phyloP scores from a whole-genome alignment of 2,329 filamentous ascomycete species.

The Verticillium dahliae region DNA sequence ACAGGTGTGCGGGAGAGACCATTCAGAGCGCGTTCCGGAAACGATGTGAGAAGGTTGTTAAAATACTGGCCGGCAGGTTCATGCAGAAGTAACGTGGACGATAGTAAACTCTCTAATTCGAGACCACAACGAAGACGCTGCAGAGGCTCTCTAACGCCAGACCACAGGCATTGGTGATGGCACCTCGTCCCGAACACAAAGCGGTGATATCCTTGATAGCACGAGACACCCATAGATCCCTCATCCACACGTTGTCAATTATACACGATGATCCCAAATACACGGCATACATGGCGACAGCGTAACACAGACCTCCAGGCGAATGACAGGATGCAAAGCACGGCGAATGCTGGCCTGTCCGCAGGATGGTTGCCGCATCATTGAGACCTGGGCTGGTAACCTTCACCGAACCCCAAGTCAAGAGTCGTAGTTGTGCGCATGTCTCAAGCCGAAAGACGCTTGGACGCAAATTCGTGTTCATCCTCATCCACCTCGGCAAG shows the following conservation, averaged over 20 bases:
- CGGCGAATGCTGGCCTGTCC: not conserved
- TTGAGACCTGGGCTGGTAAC: not conserved
- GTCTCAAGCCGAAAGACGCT: slow-evolving; percentile 1
- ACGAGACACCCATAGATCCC: not conserved
- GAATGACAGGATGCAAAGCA: not conserved
- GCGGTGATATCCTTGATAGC: slow-evolving; percentile 5
- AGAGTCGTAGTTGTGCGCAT: not conserved
- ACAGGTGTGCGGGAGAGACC: not conserved
- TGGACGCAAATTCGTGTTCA: not conserved
- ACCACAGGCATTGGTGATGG: not conserved
- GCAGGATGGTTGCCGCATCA: not conserved
- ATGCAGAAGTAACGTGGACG: not conserved
- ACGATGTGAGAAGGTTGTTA: not conserved
- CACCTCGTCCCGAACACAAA: not conserved
- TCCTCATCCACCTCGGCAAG: slow-evolving; percentile 44
- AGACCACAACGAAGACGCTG: not conserved
- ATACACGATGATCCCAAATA: not conserved
- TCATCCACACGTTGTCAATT: not conserved
- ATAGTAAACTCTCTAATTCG: not conserved
- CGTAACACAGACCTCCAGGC: not conserved
- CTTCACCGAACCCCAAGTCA: not conserved
- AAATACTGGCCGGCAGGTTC: not conserved
- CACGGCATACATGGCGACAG: not conserved
- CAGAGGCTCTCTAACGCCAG: not conserved
- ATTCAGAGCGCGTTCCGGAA: not conserved